phyloP scores from a whole-genome alignment of 2,329 filamentous ascomycete genomes.

The Colletotrichum simmondsii region DNA sequence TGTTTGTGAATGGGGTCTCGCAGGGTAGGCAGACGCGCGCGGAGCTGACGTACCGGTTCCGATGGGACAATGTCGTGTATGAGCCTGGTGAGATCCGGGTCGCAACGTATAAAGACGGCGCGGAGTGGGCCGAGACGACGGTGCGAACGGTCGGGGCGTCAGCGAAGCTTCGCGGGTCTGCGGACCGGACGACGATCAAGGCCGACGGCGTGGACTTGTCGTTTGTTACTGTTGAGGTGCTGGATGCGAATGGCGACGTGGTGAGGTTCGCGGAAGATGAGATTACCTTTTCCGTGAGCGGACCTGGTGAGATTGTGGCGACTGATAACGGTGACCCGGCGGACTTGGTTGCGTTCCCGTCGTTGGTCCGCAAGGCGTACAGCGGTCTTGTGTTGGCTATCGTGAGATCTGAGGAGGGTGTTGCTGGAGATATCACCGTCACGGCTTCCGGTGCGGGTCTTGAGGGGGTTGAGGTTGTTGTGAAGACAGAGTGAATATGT shows the following conservation, averaged over 20 bases:
- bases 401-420: constrained; percentile 42
- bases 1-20: constrained; percentile 63
- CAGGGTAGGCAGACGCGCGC: constrained; percentile 51
- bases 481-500: background rate
- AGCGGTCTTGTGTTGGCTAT: constrained; percentile 53
- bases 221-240: constrained; percentile 56
- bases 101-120: constrained; percentile 58
- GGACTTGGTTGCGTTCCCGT: constrained; percentile 55
- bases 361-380: constrained; percentile 51
- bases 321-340: constrained; percentile 64
- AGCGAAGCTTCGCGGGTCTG: constrained; percentile 48
- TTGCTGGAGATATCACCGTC: constrained; percentile 8
- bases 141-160: constrained; percentile 54
- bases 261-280: constrained; percentile 55
- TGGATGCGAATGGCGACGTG: constrained; percentile 53
- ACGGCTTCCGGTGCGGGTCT: constrained; percentile 4
- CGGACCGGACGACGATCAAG: constrained; percentile 51
- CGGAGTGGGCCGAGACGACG: constrained; percentile 55
- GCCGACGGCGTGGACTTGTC: constrained; percentile 57
- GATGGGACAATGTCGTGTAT: constrained; percentile 64
- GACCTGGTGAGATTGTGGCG: constrained; percentile 56
- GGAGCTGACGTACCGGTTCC: constrained; percentile 56
- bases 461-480: constrained; percentile 1
- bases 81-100: constrained; percentile 58
- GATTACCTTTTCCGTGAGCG: constrained; percentile 56